Evolutionary conservation across 768 basidiomycete genomes (phyloP).

Genomic region (Rubroboletus pulcherrimus): DNA sequence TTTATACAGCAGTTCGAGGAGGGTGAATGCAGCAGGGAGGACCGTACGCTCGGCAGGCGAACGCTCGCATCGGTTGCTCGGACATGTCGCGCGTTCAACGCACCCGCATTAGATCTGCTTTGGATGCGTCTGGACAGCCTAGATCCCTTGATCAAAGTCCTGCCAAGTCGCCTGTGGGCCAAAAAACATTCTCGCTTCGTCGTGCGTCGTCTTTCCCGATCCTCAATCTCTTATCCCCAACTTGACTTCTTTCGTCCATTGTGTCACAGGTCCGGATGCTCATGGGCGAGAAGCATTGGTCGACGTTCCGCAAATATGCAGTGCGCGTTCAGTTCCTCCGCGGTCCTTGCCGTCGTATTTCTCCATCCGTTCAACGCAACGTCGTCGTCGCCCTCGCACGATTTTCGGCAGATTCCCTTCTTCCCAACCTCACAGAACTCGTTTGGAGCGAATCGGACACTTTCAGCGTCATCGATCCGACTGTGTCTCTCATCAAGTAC

Average conservation of each 20-base stretch:
- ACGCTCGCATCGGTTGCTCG: slow-evolving; percentile 18
- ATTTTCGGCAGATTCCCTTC: slow-evolving; percentile 7
- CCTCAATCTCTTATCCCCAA: no score
- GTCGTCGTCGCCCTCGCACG: slow-evolving; percentile 5
- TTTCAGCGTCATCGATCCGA: background rate
- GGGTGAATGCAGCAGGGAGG: background rate
- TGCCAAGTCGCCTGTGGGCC: slow-evolving; percentile 11
- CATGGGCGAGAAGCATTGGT: slow-evolving; percentile 13
- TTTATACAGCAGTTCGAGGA: slow-evolving; percentile 5
- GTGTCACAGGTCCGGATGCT: slow-evolving; percentile 4
- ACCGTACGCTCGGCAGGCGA: background rate
- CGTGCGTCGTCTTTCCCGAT: background rate
- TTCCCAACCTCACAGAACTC: slow-evolving; percentile 16
- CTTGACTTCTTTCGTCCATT: background rate
- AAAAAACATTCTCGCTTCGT: slow-evolving; percentile 1
- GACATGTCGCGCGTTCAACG: slow-evolving; percentile 18
- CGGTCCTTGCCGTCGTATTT: slow-evolving; percentile 4
- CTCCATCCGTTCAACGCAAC: slow-evolving; percentile 1
- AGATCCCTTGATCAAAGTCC: slow-evolving; percentile 15
- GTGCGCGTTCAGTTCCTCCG: slow-evolving; percentile 11
- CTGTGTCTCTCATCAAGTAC: slow-evolving; percentile 9
- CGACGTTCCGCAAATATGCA: slow-evolving; percentile 14
- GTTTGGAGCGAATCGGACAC: slow-evolving; percentile 4
- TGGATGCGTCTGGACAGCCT: slow-evolving; percentile 17
- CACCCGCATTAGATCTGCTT: slow-evolving; percentile 18